Conservation (phyloP, 805 yeast species). For the Schwanniomyces occidentalis region DNA sequence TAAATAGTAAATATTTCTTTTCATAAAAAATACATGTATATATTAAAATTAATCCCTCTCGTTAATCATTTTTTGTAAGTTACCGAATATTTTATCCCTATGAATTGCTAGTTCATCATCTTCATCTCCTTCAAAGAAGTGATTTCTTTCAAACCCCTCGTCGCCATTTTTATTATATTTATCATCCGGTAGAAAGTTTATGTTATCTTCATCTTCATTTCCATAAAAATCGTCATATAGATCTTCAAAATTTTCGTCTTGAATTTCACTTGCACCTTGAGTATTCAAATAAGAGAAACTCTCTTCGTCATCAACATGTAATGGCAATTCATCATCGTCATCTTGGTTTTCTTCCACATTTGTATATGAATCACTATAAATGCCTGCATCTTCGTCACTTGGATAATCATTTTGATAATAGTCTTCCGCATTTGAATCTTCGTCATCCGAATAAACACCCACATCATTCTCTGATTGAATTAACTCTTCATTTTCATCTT, state of each 20-base stretch:
- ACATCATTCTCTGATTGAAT: slow-evolving; percentile 39
- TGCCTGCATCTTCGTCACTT: slow-evolving; percentile 77
- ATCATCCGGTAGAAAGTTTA: slow-evolving; percentile 8
- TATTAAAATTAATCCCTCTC: slow-evolving; percentile 19
- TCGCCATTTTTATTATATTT: slow-evolving; percentile 5
- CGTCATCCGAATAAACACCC: slow-evolving; percentile 58
- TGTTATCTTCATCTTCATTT: slow-evolving; percentile 4
- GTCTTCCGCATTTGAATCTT: slow-evolving; percentile 88
- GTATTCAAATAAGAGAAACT: background rate
- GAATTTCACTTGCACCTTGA: background rate
- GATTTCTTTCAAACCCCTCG: slow-evolving; percentile 41
- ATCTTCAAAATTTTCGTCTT: slow-evolving; percentile 2
- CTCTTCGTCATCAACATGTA: background rate
- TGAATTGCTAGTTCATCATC: slow-evolving; percentile 64
- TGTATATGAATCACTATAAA: slow-evolving; percentile 13
- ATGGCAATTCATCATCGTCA: background rate
- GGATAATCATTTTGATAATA: slow-evolving; percentile 93
- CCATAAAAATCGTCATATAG: background rate
- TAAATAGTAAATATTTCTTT: slow-evolving; percentile 37
- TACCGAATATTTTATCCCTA: slow-evolving; percentile 61
- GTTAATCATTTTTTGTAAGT: slow-evolving; percentile 55
- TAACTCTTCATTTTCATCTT: slow-evolving; percentile 51
- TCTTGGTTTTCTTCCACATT: slow-evolving; percentile 1
- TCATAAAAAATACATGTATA: slow-evolving; percentile 19
- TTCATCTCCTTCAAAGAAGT: slow-evolving; percentile 56